Evolutionary conservation across 78 protist genomes (phyloP).

Genomic region (Chrysochromulina tobinii): DNA sequence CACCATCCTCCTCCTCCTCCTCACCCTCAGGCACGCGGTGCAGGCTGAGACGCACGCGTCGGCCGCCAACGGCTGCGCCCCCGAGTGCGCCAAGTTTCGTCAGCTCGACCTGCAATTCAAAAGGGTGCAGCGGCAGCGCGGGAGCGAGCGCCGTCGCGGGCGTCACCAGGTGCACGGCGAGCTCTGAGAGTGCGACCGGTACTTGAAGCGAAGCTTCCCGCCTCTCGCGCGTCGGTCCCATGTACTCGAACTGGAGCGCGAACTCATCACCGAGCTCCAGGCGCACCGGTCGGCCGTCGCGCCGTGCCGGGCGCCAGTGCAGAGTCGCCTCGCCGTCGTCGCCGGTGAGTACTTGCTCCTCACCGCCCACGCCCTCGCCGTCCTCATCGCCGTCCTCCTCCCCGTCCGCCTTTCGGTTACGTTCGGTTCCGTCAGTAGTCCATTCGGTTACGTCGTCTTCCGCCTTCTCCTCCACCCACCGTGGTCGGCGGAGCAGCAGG

Average conservation of each 20-base stretch:
- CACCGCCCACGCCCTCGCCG: not conserved
- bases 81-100: not conserved
- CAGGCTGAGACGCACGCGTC: no score
- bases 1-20: no score
- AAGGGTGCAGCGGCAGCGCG: not conserved
- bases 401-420: not conserved
- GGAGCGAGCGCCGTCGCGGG: not conserved
- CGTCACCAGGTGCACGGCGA: not conserved
- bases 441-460: no score
- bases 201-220: not conserved
- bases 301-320: not conserved
- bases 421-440: no score
- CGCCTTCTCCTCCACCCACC: no score
- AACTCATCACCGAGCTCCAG: not conserved
- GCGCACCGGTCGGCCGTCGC: not conserved
- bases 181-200: not conserved
- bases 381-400: not conserved
- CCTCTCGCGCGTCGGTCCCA: conserved; percentile 26
- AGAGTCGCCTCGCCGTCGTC: not conserved
- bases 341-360: not conserved
- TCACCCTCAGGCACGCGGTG: no score
- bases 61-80: not conserved
- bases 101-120: not conserved
- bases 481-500: no score
- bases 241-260: not conserved